Evolutionary conservation across 805 yeast species (phyloP).

Genomic region (Nakazawaea sp.): DNA sequence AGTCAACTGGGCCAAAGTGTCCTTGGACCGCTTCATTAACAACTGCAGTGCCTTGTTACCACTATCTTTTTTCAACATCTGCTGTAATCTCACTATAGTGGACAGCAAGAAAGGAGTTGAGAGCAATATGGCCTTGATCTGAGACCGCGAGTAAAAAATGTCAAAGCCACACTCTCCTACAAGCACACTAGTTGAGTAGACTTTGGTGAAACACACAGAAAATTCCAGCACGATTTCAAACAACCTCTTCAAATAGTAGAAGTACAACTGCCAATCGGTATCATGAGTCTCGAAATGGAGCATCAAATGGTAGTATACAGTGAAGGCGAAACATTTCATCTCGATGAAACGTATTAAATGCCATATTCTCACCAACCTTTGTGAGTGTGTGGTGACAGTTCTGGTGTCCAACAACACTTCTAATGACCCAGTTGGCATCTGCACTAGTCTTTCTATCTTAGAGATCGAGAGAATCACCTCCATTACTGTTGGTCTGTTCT

Average conservation of each 20-base stretch:
- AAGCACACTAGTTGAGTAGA: background rate
- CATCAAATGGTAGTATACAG: conserved; percentile 35
- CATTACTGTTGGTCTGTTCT: background rate
- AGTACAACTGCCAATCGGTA: conserved; percentile 19
- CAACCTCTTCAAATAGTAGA: background rate
- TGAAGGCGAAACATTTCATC: conserved; percentile 26
- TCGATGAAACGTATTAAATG: conserved; percentile 10
- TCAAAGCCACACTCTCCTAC: background rate
- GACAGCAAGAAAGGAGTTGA: background rate
- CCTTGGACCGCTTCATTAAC: background rate
- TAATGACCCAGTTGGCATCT: conserved; percentile 28
- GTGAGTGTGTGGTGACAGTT: too few relatives aligned
- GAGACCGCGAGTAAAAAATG: background rate
- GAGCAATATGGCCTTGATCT: background rate
- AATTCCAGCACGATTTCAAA: background rate
- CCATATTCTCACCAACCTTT: too few relatives aligned
- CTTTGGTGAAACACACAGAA: background rate
- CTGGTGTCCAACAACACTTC: too few relatives aligned
- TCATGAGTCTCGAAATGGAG: conserved; percentile 28
- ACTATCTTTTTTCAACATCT: background rate
- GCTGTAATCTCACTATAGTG: background rate
- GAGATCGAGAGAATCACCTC: conserved; percentile 19
- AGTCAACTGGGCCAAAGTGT: background rate
- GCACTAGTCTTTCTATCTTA: conserved; percentile 35
- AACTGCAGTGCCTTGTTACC: too few relatives aligned